Evolutionary conservation across 2,329 filamentous ascomycete species (phyloP).

Genomic region (Geosmithia putterillii): DNA sequence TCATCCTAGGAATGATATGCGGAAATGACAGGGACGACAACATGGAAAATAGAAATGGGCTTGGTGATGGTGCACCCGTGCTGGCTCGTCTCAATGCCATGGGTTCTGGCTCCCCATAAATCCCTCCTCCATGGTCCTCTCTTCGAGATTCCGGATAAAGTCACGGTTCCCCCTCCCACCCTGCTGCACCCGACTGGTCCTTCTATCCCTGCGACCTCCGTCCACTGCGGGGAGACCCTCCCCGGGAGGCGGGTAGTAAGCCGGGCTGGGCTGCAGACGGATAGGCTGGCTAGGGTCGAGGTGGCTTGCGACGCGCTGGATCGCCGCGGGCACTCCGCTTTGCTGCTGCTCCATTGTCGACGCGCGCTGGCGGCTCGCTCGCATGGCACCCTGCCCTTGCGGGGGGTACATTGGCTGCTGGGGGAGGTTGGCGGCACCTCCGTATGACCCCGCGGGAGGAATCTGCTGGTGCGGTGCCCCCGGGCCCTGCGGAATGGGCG

Average conservation of each 20-base stretch:
- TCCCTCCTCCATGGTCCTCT: conserved; percentile 85
- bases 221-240: conserved; percentile 63
- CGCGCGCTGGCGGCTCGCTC: conserved; percentile 73
- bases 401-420: conserved; percentile 51
- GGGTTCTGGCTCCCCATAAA: conserved; percentile 58
- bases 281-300: conserved; percentile 92
- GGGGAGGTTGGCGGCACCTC: conserved; percentile 30
- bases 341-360: conserved; percentile 95
- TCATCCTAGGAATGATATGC: too few species aligned
- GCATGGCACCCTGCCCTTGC: conserved; percentile 44
- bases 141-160: conserved; percentile 90
- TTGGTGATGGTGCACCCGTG: too few species aligned
- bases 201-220: conserved; percentile 49
- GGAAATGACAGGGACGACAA: too few species aligned
- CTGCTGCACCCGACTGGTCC: conserved; percentile 61
- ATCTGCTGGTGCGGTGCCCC: conserved; percentile 43
- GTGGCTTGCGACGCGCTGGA: conserved; percentile 91
- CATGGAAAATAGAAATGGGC: too few species aligned
- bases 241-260: conserved; percentile 88
- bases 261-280: conserved; percentile 84
- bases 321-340: conserved; percentile 80
- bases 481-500: conserved; percentile 54
- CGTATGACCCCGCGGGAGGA: conserved; percentile 48
- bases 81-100: conserved; percentile 47
- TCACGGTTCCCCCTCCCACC: conserved; percentile 57